These are phyloP conservation scores for Glomus cerebriforme DNA, from an alignment of 192 early-diverging fungal species.

Conservation along the genomic window DNA sequence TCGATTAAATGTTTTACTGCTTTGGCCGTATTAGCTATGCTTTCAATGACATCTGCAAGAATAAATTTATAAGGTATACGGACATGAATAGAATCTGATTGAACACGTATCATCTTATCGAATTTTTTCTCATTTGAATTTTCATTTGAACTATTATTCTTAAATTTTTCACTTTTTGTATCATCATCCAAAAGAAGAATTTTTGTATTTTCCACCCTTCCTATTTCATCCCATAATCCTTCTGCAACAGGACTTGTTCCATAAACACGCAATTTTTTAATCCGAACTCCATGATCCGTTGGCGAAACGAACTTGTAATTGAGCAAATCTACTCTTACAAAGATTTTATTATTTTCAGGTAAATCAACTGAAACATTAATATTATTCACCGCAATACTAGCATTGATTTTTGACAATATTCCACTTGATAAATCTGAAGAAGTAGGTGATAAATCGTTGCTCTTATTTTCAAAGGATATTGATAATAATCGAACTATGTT, in stretches of 20 bases:
- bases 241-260: constrained; percentile 25
- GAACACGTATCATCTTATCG: constrained; percentile 25
- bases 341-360: constrained; percentile 28
- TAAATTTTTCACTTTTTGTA: neutral
- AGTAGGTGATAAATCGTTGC: neutral
- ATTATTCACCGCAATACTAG: constrained; percentile 27
- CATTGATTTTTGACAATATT: neutral
- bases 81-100: constrained; percentile 35
- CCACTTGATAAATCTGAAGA: neutral
- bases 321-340: constrained; percentile 33
- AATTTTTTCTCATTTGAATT: neutral
- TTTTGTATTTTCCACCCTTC: constrained; percentile 39
- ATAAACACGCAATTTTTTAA: constrained; percentile 33
- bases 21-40: constrained; percentile 36
- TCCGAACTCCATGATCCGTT: neutral
- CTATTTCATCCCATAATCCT: constrained; percentile 41
- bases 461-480: neutral
- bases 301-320: constrained; percentile 12
- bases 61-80: constrained; percentile 44
- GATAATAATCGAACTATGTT: neutral
- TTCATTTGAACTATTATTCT: too few species aligned
- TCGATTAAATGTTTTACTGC: constrained; percentile 33
- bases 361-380: constrained; percentile 27
- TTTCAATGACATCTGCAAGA: constrained; percentile 42
- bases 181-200: constrained; percentile 23